A percentile compares a stretch with the other conserved stretches of the same genome.
phyloP scores from a whole-genome alignment of 441 rosid genomes.

The Codiaeum variegatum region DNA sequence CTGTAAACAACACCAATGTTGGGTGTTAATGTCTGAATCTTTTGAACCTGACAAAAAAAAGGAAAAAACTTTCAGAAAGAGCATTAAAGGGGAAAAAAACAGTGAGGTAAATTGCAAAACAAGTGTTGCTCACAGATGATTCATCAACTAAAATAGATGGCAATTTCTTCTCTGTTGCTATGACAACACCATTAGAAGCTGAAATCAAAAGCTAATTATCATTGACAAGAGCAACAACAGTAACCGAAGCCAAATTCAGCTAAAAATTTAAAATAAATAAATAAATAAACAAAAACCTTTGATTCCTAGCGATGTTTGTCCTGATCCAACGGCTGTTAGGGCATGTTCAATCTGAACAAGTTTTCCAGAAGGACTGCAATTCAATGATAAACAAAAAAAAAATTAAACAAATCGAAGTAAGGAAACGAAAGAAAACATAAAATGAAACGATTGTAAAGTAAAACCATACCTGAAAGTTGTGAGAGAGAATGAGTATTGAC shows the following conservation, averaged over 20 bases:
- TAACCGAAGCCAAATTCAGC: not conserved
- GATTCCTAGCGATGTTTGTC: constrained; percentile 92
- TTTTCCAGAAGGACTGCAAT: constrained; percentile 92
- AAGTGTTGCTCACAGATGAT: constrained; percentile 54
- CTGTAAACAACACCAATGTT: constrained; percentile 98
- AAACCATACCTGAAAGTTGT: constrained; percentile 60
- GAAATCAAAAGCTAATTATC: constrained; percentile 20
- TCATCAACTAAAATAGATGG: constrained; percentile 95
- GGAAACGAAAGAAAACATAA: no score
- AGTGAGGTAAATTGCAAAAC: not conserved
- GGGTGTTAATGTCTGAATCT: constrained; percentile 82
- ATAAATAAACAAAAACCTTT: constrained; percentile 46
- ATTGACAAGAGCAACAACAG: not conserved
- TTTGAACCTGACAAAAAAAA: constrained; percentile 61
- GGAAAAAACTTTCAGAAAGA: not conserved
- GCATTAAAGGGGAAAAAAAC: not conserved
- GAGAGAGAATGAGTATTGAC: constrained; percentile 72
- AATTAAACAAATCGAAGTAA: not conserved
- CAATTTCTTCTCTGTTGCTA: constrained; percentile 88
- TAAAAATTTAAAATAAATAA: no score
- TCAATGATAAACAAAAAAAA: not conserved
- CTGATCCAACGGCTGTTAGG: constrained; percentile 93
- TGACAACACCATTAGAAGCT: constrained; percentile 96
- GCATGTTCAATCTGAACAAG: constrained; percentile 99
- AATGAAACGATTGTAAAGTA: not conserved